A percentile compares a stretch with the other conserved stretches of the same genome.
Conservation (phyloP, 257 asterid species). For the Solanum lycopersicoides region DNA sequence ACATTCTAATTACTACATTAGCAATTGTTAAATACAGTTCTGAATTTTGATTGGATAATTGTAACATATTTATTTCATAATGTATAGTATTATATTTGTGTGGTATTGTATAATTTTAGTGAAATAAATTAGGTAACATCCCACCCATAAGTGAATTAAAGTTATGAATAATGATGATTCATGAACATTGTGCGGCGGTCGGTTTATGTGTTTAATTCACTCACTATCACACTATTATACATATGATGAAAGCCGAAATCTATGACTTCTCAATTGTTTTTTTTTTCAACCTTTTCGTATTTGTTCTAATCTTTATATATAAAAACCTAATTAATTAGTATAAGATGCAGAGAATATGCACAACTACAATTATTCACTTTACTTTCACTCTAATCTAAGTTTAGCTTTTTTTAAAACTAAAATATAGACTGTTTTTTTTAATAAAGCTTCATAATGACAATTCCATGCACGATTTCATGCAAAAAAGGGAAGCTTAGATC, state of each 20-base stretch:
- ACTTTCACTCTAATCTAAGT: neutral
- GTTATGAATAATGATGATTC: neutral
- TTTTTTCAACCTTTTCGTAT: neutral
- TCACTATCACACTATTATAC: neutral
- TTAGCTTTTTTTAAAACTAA: neutral
- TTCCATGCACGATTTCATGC: neutral
- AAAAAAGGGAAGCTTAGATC: neutral
- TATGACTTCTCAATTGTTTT: slow-evolving; percentile 5
- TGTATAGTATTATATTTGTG: too few relatives aligned
- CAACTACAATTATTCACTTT: neutral
- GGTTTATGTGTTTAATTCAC: neutral
- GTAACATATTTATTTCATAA: neutral
- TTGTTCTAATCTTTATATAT: neutral
- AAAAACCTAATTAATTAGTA: neutral
- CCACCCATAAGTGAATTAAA: neutral
- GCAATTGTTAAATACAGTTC: neutral
- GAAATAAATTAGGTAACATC: neutral
- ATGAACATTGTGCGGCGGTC: neutral
- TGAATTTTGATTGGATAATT: neutral
- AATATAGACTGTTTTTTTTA: neutral
- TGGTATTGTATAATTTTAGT: neutral
- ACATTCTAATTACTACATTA: neutral
- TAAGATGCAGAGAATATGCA: neutral
- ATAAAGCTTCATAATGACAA: neutral
- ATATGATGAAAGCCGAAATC: slow-evolving; percentile 12